Conservation (phyloP, 257 asterid species). For the Solanum appendiculatum region DNA sequence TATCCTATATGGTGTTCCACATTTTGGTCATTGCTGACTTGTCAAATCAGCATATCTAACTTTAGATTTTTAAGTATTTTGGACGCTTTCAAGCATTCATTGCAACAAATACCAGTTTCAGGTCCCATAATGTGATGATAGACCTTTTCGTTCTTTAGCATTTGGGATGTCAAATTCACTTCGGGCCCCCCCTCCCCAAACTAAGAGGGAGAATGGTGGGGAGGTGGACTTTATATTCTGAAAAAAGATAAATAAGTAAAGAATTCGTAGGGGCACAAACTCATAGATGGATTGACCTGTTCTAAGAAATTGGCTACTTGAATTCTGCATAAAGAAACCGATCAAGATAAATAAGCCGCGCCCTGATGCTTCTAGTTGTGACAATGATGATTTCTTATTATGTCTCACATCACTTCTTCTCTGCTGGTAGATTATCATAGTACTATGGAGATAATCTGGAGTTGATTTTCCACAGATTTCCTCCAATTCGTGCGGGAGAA, state of each 20-base stretch:
- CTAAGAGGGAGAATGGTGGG: background rate
- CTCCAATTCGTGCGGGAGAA: constrained; percentile 47
- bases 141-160: background rate
- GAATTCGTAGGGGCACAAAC: background rate
- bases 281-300: background rate
- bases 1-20: background rate
- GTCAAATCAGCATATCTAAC: background rate
- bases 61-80: background rate
- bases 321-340: background rate
- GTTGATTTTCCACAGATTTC: constrained; percentile 23
- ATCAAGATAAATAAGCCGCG: background rate
- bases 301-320: background rate
- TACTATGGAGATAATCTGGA: background rate
- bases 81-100: background rate
- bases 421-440: background rate
- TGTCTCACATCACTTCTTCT: background rate
- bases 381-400: background rate
- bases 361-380: background rate
- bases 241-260: background rate
- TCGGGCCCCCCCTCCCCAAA: rapidly evolving
- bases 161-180: background rate
- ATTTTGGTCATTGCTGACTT: background rate
- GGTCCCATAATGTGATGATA: background rate
- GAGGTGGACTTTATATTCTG: background rate
- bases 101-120: background rate